A percentile compares a stretch with the other conserved stretches of the same genome.
Conservation (phyloP, 306 rosid genomes). For the Chamaecrista fasciculata region DNA sequence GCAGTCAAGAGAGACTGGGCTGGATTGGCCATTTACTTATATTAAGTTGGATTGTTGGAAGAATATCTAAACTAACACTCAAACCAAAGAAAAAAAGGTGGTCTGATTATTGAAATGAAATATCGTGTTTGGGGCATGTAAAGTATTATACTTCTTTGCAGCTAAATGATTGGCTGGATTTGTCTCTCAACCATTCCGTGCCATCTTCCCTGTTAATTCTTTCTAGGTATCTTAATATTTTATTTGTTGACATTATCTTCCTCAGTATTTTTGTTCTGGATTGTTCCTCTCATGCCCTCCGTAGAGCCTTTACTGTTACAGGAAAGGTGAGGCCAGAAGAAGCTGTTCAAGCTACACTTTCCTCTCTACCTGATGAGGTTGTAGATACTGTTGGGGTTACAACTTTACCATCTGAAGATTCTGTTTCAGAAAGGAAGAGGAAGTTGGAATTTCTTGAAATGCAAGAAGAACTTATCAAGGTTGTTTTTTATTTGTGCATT, state of each 20-base stretch:
- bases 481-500: constrained; percentile 20
- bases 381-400: constrained; percentile 79
- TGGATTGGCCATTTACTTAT: neutral
- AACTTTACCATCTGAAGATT: constrained; percentile 74
- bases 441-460: constrained; percentile 78
- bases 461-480: constrained; percentile 92
- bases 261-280: constrained; percentile 6
- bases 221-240: constrained; percentile 60
- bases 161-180: constrained; percentile 88
- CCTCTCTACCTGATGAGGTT: constrained; percentile 89
- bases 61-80: constrained; percentile 3
- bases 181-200: constrained; percentile 78
- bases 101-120: constrained; percentile 21
- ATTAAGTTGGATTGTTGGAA: neutral
- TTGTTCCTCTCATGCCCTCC: constrained; percentile 27
- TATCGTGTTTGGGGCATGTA: constrained; percentile 3
- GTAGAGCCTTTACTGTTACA: constrained; percentile 71
- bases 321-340: constrained; percentile 76
- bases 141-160: constrained; percentile 33
- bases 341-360: constrained; percentile 72
- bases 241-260: constrained; percentile 1
- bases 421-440: constrained; percentile 80
- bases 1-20: neutral
- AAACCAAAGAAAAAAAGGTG: neutral
- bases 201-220: constrained; percentile 88